These are phyloP conservation scores for Dichotomocladium elegans DNA, from an alignment of 371 early-diverging fungal species.

Conservation along the genomic window DNA sequence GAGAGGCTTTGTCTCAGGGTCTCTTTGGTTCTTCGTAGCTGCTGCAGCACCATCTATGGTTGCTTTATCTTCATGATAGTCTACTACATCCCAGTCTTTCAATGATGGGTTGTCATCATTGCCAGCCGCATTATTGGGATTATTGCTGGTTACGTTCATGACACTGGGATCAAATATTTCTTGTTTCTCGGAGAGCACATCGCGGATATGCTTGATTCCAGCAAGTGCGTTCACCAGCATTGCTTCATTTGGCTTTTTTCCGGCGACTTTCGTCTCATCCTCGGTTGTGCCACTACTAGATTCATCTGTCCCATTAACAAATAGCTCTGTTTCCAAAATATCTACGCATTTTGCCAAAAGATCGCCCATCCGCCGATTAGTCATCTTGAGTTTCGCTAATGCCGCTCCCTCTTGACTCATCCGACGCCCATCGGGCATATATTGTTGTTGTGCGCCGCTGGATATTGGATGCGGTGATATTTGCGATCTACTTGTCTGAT, in stretches of 20 bases:
- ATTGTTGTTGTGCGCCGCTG: neutral
- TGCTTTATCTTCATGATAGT: neutral
- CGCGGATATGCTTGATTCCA: constrained; percentile 61
- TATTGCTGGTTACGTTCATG: constrained; percentile 18
- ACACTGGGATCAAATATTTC: constrained; percentile 45
- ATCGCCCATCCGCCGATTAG: constrained; percentile 48
- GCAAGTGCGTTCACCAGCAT: constrained; percentile 40
- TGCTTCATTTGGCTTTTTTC: constrained; percentile 23
- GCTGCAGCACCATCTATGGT: neutral
- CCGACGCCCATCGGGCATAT: neutral
- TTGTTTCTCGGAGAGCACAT: constrained; percentile 51
- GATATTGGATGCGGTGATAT: constrained; percentile 2
- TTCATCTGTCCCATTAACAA: neutral
- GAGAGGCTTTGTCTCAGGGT: neutral
- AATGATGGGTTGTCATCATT: neutral
- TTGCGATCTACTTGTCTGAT: constrained; percentile 2
- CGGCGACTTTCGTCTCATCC: neutral
- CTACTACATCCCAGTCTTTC: constrained; percentile 3
- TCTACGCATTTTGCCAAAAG: constrained; percentile 51
- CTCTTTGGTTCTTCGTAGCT: too few species aligned
- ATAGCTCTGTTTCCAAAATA: constrained; percentile 49
- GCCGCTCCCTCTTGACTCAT: neutral
- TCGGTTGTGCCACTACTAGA: constrained; percentile 2
- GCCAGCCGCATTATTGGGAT: neutral
- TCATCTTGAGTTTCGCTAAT: constrained; percentile 16